Evolutionary conservation across 345 rosid species (phyloP).

Genomic region (Gossypium longicalyx): DNA sequence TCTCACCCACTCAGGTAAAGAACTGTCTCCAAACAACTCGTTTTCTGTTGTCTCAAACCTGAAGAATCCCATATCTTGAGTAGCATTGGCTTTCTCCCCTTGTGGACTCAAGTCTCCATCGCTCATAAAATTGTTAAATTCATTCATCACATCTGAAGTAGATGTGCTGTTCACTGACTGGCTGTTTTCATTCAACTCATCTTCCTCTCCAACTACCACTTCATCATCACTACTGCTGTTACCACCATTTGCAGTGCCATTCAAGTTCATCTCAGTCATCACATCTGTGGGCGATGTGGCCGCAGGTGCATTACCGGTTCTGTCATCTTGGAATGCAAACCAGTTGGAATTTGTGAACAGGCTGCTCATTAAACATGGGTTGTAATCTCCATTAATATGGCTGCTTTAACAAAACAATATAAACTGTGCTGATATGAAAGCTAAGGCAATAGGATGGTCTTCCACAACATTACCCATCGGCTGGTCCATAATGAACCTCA

Average conservation of each 20-base stretch:
- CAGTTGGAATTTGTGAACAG: slow-evolving; percentile 93
- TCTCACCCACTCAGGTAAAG: slow-evolving; percentile 83
- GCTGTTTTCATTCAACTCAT: slow-evolving; percentile 51
- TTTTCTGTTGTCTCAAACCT: slow-evolving; percentile 53
- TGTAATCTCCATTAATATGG: not conserved
- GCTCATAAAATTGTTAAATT: slow-evolving; percentile 24
- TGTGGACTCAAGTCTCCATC: slow-evolving; percentile 25
- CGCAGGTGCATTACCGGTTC: slow-evolving; percentile 46
- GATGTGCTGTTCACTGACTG: slow-evolving; percentile 41
- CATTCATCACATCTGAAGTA: slow-evolving; percentile 40
- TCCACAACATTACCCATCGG: not conserved
- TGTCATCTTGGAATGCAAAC: slow-evolving; percentile 96
- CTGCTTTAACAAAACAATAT: not conserved
- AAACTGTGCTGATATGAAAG: not conserved
- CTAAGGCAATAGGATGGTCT: not conserved
- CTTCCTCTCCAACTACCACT: slow-evolving; percentile 80
- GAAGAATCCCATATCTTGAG: slow-evolving; percentile 41
- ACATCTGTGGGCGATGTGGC: slow-evolving; percentile 49
- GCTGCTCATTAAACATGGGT: slow-evolving; percentile 37
- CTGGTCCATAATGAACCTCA: not conserved
- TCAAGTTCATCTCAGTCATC: slow-evolving; percentile 78
- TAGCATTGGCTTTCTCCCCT: slow-evolving; percentile 31
- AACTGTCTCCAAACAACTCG: slow-evolving; percentile 46
- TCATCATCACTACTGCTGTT: slow-evolving; percentile 88
- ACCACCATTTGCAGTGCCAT: slow-evolving; percentile 53